Percentiles rank a stretch among this genome's conserved stretches.
Evolutionary conservation across 257 asterid genomes (phyloP).

Genomic region (Nicotiana noctiflora): DNA sequence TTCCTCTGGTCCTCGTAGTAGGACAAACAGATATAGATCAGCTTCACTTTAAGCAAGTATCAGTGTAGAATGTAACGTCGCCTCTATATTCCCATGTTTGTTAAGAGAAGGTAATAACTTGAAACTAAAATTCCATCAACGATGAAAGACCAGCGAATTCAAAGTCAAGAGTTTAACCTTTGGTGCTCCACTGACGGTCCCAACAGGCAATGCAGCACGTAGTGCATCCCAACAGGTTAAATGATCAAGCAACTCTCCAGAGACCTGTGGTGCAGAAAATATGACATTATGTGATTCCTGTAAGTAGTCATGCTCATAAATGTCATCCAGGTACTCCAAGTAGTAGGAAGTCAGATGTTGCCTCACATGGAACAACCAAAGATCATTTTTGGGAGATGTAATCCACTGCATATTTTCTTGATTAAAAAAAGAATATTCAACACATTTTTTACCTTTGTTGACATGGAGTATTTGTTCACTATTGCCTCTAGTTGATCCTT

Average conservation of each 20-base stretch:
- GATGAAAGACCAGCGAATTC: neutral
- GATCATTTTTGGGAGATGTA: neutral
- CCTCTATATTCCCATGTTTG: neutral
- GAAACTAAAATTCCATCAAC: neutral
- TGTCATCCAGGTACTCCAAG: neutral
- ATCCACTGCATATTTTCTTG: neutral
- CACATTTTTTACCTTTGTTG: neutral
- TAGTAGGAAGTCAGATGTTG: neutral
- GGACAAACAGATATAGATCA: neutral
- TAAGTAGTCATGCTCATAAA: neutral
- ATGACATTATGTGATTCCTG: neutral
- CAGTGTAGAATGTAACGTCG: neutral
- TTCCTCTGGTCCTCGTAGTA: neutral
- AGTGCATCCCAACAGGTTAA: conserved; percentile 87
- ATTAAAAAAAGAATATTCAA: neutral
- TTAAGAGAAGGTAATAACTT: neutral
- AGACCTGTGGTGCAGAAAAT: conserved; percentile 36
- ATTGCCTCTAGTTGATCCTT: neutral
- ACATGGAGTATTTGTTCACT: neutral
- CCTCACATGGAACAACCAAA: neutral
- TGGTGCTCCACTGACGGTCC: conserved; percentile 96
- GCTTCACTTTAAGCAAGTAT: neutral
- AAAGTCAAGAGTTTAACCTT: conserved; percentile 35
- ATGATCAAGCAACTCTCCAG: conserved; percentile 81
- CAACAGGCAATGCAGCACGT: conserved; percentile 83